Conservation (phyloP, 768 basidiomycete species). For the Tubosaeta brunneosetosa region DNA sequence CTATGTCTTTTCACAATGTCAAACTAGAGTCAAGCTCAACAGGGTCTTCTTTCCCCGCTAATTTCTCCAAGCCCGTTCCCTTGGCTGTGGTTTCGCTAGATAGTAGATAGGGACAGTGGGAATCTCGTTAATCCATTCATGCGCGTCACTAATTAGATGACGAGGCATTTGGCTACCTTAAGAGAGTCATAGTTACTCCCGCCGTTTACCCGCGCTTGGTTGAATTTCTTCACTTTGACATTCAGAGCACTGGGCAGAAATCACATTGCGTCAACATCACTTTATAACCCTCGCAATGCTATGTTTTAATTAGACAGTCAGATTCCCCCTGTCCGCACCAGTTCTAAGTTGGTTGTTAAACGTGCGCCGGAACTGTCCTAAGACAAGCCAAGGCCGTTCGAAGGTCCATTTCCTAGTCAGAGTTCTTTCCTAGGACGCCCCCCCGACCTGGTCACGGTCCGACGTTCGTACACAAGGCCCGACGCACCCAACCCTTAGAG, state of each 20-base stretch:
- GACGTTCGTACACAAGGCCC: slow-evolving; percentile 70
- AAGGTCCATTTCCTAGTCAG: background rate
- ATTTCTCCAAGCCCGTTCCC: slow-evolving; percentile 28
- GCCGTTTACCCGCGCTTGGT: background rate
- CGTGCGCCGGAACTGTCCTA: slow-evolving; percentile 52
- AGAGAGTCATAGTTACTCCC: background rate
- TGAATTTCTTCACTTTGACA: background rate
- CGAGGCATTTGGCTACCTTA: background rate
- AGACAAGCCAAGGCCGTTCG: slow-evolving; percentile 45
- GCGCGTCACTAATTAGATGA: too few relatives aligned
- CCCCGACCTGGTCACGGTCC: slow-evolving; percentile 38
- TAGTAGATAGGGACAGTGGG: slow-evolving; percentile 45
- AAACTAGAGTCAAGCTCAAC: background rate
- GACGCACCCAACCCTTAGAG: slow-evolving; percentile 76
- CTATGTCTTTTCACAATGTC: background rate
- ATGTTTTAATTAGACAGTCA: slow-evolving; percentile 41
- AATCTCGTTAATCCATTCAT: slow-evolving; percentile 28
- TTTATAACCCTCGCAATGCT: background rate
- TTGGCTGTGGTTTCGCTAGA: slow-evolving; percentile 44
- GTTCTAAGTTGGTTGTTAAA: slow-evolving; percentile 71
- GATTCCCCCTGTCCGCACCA: slow-evolving; percentile 79
- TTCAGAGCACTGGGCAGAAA: background rate
- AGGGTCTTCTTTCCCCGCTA: background rate
- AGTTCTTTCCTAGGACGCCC: background rate
- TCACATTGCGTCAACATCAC: background rate